These are phyloP conservation scores for Wickerhamiella galacta DNA, from an alignment of 805 yeast genomes.

Conservation along the genomic window DNA sequence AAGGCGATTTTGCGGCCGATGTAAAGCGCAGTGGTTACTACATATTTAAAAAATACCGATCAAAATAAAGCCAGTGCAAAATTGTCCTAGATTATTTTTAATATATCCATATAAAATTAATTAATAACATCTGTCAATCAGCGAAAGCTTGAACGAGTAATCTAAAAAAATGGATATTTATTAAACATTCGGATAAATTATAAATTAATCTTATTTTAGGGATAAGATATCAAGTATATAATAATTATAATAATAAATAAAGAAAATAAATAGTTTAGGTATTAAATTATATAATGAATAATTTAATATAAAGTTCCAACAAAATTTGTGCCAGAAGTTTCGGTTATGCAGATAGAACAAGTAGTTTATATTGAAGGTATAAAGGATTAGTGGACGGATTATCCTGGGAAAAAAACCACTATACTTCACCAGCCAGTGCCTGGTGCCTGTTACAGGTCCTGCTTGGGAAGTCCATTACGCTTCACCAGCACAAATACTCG, in stretches of 20 bases:
- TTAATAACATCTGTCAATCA: constrained; percentile 2
- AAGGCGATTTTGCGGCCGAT: constrained; percentile 4
- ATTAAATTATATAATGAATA: constrained; percentile 1
- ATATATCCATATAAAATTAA: neutral
- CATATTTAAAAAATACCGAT: constrained; percentile 6
- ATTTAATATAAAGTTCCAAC: constrained; percentile 1
- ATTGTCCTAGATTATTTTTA: constrained; percentile 3
- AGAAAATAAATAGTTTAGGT: constrained; percentile 1
- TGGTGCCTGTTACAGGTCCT: too few species aligned
- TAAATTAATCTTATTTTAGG: too few species aligned
- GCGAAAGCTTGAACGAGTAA: constrained; percentile 2
- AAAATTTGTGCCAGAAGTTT: constrained; percentile 2
- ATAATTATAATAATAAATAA: constrained; percentile 1
- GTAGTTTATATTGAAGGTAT: constrained; percentile 2
- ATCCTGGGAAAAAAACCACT: too few species aligned
- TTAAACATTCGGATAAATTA: neutral
- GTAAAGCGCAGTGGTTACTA: constrained; percentile 4
- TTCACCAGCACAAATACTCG: too few species aligned
- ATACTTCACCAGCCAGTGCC: too few species aligned
- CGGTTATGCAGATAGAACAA: constrained; percentile 2
- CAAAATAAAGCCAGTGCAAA: too few species aligned
- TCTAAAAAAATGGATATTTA: constrained; percentile 1
- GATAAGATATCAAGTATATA: too few species aligned
- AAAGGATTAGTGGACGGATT: constrained; percentile 3
- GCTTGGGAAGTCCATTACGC: too few species aligned